Percentiles rank a stretch among this genome's conserved stretches.
Conservation (phyloP, 2,329 filamentous ascomycete species). For the Pestalotiopsis sp. region DNA sequence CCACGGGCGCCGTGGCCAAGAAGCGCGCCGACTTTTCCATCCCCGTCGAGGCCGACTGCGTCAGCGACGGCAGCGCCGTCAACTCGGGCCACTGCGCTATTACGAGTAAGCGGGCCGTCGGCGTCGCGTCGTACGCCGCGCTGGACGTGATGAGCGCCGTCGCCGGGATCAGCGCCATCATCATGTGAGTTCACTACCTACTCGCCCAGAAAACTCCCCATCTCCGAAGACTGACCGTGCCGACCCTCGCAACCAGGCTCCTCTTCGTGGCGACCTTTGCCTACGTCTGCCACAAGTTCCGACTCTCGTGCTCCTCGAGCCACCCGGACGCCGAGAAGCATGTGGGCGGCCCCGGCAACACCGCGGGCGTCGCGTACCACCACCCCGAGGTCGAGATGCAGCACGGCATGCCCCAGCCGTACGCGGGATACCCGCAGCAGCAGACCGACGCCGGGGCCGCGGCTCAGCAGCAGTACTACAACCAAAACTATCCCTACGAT, state of each 20-base stretch:
- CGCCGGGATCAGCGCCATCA: slow-evolving; percentile 44
- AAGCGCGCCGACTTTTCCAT: slow-evolving; percentile 36
- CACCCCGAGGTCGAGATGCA: slow-evolving; percentile 12
- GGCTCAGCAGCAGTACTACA: not conserved
- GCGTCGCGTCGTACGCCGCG: slow-evolving; percentile 36
- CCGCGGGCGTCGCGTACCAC: not conserved
- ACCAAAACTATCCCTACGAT: slow-evolving; percentile 8
- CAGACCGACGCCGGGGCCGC: not conserved
- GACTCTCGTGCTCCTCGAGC: slow-evolving; percentile 22
- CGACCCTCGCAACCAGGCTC: slow-evolving; percentile 11
- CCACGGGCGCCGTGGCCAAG: slow-evolving; percentile 40
- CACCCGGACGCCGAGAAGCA: slow-evolving; percentile 25
- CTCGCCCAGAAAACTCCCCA: not conserved
- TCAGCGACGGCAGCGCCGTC: slow-evolving; percentile 38
- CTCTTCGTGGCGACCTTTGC: slow-evolving; percentile 31
- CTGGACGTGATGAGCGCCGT: slow-evolving; percentile 37
- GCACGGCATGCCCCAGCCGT: slow-evolving; percentile 12
- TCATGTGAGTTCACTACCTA: slow-evolving; percentile 16
- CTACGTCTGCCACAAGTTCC: slow-evolving; percentile 32
- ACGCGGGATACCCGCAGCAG: slow-evolving; percentile 21
- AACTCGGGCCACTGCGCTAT: slow-evolving; percentile 38
- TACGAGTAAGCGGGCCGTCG: slow-evolving; percentile 23
- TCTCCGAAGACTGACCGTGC: not conserved
- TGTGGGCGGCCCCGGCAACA: not conserved
- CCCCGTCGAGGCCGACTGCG: slow-evolving; percentile 29